Percentiles rank a stretch among this genome's conserved stretches.
These are phyloP conservation scores for Didymosphaeria variabile DNA, from an alignment of 2,329 filamentous ascomycete species.

Conservation along the genomic window DNA sequence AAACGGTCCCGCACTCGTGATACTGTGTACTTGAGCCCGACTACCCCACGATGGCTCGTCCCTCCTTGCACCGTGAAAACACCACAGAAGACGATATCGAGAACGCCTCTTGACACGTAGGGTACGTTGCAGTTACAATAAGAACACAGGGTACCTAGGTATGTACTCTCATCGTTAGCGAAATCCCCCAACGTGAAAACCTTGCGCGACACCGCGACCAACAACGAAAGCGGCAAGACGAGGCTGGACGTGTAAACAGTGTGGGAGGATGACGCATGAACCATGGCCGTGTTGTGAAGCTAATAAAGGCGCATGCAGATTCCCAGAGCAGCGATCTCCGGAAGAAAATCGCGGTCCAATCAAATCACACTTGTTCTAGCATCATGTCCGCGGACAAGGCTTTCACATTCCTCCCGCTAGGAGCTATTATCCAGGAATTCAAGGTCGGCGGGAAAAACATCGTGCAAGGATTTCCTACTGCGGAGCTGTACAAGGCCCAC, in stretches of 20 bases:
- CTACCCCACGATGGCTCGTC: background rate
- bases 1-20: constrained; percentile 19
- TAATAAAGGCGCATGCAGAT: constrained; percentile 9
- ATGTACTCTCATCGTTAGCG: background rate
- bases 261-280: background rate
- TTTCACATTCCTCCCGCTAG: constrained; percentile 74
- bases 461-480: constrained; percentile 82
- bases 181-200: constrained; percentile 1
- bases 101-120: background rate
- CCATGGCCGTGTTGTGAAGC: background rate
- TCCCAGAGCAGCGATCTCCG: background rate
- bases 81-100: background rate
- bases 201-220: constrained; percentile 1
- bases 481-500: constrained; percentile 75
- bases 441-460: constrained; percentile 82
- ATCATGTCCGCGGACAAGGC: constrained; percentile 44
- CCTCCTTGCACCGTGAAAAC: background rate
- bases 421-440: constrained; percentile 84
- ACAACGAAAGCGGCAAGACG: background rate
- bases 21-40: background rate
- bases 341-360: background rate
- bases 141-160: background rate
- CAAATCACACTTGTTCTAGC: background rate
- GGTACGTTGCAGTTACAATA: background rate
- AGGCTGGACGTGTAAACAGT: background rate